Evolutionary conservation across 345 rosid genomes (phyloP).

Genomic region (Streptanthus diversifolius): DNA sequence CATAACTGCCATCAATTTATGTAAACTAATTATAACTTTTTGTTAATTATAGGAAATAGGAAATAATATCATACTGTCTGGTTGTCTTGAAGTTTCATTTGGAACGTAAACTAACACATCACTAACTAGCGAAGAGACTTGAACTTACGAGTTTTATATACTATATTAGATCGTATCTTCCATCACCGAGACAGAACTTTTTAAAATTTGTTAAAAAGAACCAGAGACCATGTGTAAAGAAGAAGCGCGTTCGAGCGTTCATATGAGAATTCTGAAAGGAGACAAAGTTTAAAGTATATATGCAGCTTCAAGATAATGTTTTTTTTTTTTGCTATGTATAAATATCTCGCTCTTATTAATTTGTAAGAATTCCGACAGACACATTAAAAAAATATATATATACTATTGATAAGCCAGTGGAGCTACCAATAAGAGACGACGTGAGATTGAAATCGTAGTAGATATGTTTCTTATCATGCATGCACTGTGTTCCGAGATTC

Average conservation of each 20-base stretch:
- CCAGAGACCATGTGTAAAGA: not conserved
- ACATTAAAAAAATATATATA: not conserved
- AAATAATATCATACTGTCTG: not conserved
- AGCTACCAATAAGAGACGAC: slow-evolving; percentile 9
- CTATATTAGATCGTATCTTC: not conserved
- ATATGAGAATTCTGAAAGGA: not conserved
- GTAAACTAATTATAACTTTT: not conserved
- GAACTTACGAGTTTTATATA: not conserved
- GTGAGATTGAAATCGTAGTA: not conserved
- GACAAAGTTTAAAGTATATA: slow-evolving; percentile 18
- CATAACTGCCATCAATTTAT: not conserved
- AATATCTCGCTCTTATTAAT: slow-evolving; percentile 4
- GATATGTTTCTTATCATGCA: slow-evolving; percentile 23
- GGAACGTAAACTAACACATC: not conserved
- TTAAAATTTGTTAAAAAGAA: not conserved
- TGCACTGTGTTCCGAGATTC: slow-evolving; percentile 6
- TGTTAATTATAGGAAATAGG: not conserved
- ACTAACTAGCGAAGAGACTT: not conserved
- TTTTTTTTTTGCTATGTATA: not conserved
- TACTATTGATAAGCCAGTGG: not conserved
- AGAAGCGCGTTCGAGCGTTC: slow-evolving; percentile 17
- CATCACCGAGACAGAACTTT: not conserved
- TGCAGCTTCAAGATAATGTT: slow-evolving; percentile 24
- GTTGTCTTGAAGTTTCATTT: not conserved
- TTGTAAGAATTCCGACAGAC: not conserved